Conservation (phyloP, 169 alveolate genomes). For the Plasmodium relictum region DNA sequence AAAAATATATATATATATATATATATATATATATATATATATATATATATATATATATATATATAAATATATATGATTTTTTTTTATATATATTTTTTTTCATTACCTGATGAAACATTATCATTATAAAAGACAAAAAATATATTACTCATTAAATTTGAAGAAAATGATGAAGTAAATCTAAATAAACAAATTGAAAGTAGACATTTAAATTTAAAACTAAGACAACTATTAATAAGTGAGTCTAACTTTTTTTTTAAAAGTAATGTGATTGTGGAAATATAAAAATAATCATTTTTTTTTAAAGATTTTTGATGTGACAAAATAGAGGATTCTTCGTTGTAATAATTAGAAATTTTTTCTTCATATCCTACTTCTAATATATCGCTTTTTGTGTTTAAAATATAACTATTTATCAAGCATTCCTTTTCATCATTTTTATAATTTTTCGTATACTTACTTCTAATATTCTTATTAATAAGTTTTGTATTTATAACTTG, state of each 20-base stretch:
- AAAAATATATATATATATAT: slow-evolving; percentile 5
- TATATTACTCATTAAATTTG: slow-evolving; percentile 73
- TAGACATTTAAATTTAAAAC: slow-evolving; percentile 61
- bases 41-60: slow-evolving; percentile 11
- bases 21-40: background rate
- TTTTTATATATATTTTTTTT: background rate
- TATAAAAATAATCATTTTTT: slow-evolving; percentile 21
- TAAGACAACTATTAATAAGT: background rate
- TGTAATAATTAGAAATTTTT: slow-evolving; percentile 13
- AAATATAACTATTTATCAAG: slow-evolving; percentile 8
- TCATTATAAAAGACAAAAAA: slow-evolving; percentile 77
- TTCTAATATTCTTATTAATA: background rate
- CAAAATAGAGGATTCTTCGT: slow-evolving; percentile 40
- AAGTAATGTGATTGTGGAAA: slow-evolving; percentile 7
- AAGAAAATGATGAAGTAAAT: slow-evolving; percentile 66
- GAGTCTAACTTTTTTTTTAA: slow-evolving; percentile 19
- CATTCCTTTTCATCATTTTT: slow-evolving; percentile 7
- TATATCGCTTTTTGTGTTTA: slow-evolving; percentile 12
- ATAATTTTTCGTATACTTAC: background rate
- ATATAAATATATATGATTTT: background rate
- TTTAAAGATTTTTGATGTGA: slow-evolving; percentile 60
- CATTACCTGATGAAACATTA: slow-evolving; percentile 61
- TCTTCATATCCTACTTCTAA: background rate
- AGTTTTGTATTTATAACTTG: background rate
- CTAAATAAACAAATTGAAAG: slow-evolving; percentile 61